A percentile compares a stretch with the other conserved stretches of the same genome.
Conservation (phyloP, 177 flowering plant species). For the Vitis hybrid region DNA sequence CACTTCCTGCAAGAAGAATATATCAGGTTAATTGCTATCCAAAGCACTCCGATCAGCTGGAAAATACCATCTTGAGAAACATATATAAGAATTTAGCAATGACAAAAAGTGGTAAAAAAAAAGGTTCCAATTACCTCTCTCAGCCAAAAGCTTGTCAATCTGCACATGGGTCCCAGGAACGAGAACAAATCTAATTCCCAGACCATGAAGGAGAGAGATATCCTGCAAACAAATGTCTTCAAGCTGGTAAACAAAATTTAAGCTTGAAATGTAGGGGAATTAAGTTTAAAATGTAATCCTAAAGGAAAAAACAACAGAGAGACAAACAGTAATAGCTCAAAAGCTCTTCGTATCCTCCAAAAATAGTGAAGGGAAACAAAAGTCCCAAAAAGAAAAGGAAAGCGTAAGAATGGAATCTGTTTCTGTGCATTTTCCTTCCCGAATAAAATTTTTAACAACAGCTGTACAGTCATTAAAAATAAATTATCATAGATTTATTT, state of each 20-base stretch:
- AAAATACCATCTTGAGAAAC: background rate
- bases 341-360: too few relatives aligned
- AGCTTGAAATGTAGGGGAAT: too few relatives aligned
- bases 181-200: conserved; percentile 86
- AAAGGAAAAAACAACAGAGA: too few relatives aligned
- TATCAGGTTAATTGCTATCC: background rate
- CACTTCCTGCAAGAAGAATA: conserved; percentile 46
- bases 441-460: too few relatives aligned
- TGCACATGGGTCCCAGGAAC: conserved; percentile 93
- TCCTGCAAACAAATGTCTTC: conserved; percentile 54
- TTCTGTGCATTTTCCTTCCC: too few relatives aligned
- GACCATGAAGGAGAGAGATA: conserved; percentile 87
- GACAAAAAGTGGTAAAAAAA: background rate
- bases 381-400: too few relatives aligned
- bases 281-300: too few relatives aligned
- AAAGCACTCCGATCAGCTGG: background rate
- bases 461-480: too few relatives aligned
- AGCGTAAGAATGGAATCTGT: too few relatives aligned
- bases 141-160: conserved; percentile 78
- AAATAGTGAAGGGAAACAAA: too few relatives aligned
- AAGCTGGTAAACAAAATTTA: background rate
- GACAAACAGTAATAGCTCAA: too few relatives aligned
- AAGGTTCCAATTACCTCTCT: conserved; percentile 59
- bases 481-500: too few relatives aligned
- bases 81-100: background rate